These are phyloP conservation scores for Pythium dissimile DNA, from an alignment of 352 stramenopile genomes.

Conservation along the genomic window DNA sequence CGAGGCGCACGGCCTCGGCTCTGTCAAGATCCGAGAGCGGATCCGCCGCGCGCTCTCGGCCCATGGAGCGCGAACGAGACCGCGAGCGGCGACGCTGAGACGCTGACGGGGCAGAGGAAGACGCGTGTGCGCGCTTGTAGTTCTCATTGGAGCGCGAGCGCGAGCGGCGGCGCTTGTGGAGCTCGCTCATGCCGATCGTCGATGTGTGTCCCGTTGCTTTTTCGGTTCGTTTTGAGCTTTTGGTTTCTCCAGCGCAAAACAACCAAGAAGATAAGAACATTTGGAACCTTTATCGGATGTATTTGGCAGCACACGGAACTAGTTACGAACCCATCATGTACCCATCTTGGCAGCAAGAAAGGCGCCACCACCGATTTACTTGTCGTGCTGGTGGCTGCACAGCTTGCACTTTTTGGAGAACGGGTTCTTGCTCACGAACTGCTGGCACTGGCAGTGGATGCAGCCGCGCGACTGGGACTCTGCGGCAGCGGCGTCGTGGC, in stretches of 20 bases:
- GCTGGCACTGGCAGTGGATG: slow-evolving; percentile 46
- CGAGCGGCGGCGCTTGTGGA: slow-evolving; percentile 44
- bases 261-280: background rate
- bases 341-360: background rate
- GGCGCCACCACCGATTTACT: slow-evolving; percentile 16
- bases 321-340: slow-evolving; percentile 9
- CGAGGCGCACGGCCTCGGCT: slow-evolving; percentile 68
- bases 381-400: slow-evolving; percentile 57
- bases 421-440: slow-evolving; percentile 51
- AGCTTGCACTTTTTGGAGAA: slow-evolving; percentile 82
- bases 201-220: background rate
- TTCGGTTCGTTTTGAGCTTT: background rate
- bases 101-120: background rate
- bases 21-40: slow-evolving; percentile 32
- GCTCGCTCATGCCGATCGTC: slow-evolving; percentile 9
- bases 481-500: slow-evolving; percentile 40
- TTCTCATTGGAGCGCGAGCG: slow-evolving; percentile 31
- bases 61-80: slow-evolving; percentile 6
- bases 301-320: background rate
- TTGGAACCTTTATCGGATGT: background rate
- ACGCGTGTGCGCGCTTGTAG: slow-evolving; percentile 7
- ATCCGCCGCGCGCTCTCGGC: slow-evolving; percentile 1
- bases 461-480: slow-evolving; percentile 30
- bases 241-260: background rate
- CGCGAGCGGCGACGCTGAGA: slow-evolving; percentile 8